Percentiles rank a stretch among this genome's conserved stretches.
These are phyloP conservation scores for Myxozyma melibiosi DNA, from an alignment of 805 yeast genomes.

Conservation along the genomic window DNA sequence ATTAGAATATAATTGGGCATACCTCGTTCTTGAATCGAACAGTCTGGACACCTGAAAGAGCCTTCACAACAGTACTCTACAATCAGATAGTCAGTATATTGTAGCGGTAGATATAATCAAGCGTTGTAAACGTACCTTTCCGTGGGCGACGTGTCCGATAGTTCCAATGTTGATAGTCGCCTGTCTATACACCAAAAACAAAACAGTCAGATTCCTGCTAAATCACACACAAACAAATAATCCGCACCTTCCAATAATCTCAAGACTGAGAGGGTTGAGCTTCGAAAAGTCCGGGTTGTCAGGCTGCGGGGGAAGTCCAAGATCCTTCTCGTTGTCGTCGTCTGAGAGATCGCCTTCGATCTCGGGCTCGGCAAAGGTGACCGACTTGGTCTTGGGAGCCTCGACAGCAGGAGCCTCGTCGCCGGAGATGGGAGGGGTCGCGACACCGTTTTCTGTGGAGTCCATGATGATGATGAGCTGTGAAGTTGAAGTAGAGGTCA, in stretches of 20 bases:
- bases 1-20: too few relatives aligned
- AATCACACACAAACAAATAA: not conserved
- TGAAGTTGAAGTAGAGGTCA: too few relatives aligned
- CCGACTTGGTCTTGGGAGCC: slow-evolving; percentile 60
- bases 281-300: slow-evolving; percentile 77
- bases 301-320: slow-evolving; percentile 95
- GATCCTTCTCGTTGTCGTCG: slow-evolving; percentile 92
- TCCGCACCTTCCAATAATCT: slow-evolving; percentile 70
- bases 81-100: not conserved
- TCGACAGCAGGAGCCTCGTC: slow-evolving; percentile 22
- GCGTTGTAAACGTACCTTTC: slow-evolving; percentile 50
- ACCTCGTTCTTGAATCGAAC: slow-evolving; percentile 96
- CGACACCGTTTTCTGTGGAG: slow-evolving; percentile 28
- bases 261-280: slow-evolving; percentile 88
- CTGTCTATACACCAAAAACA: slow-evolving; percentile 75
- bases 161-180: slow-evolving; percentile 99
- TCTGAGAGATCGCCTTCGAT: slow-evolving; percentile 65
- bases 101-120: not conserved
- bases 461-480: slow-evolving; percentile 14
- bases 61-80: slow-evolving; percentile 81
- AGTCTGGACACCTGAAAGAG: slow-evolving; percentile 98
- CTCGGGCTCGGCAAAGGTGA: slow-evolving; percentile 71
- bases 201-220: not conserved
- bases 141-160: slow-evolving; percentile 95
- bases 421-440: slow-evolving; percentile 29